A percentile compares a stretch with the other conserved stretches of the same genome.
These are phyloP conservation scores for Fraxinus pennsylvanica DNA, from an alignment of 257 asterid species.

Conservation along the genomic window DNA sequence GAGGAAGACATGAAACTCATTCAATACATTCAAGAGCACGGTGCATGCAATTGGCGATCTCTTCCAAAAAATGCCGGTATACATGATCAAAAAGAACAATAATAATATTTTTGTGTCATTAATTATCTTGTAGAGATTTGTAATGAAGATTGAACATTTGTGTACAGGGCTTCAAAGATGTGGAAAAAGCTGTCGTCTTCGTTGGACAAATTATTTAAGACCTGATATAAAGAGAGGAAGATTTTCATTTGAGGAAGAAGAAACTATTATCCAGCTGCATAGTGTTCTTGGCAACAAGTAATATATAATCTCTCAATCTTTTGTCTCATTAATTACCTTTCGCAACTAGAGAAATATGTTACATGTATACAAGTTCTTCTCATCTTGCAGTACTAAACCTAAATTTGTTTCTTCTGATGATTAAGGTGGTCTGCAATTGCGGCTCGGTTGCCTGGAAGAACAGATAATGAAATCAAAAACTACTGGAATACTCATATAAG, in stretches of 20 bases:
- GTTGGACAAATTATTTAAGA: conserved; percentile 25
- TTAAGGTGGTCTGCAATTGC: conserved; percentile 47
- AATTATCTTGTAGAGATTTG: neutral
- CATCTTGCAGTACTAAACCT: neutral
- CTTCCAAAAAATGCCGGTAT: conserved; percentile 39
- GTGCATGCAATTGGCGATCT: conserved; percentile 33
- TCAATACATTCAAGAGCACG: conserved; percentile 26
- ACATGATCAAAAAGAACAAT: no score
- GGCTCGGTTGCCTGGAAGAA: conserved; percentile 34
- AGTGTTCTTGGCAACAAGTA: conserved; percentile 39
- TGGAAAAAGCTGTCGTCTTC: conserved; percentile 28
- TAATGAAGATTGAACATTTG: neutral
- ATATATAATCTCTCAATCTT: neutral
- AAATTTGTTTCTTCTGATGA: neutral
- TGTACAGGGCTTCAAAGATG: conserved; percentile 26
- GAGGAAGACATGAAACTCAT: conserved; percentile 33
- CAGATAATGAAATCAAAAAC: conserved; percentile 41
- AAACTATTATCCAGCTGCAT: conserved; percentile 30
- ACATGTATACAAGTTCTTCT: neutral
- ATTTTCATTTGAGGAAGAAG: conserved; percentile 36
- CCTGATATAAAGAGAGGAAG: conserved; percentile 31
- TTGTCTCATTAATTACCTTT: no score
- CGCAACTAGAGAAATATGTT: no score
- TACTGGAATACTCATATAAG: conserved; percentile 37
- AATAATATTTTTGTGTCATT: no score